phyloP scores from a whole-genome alignment of 345 rosid genomes.

The Euphorbia tirucalli region DNA sequence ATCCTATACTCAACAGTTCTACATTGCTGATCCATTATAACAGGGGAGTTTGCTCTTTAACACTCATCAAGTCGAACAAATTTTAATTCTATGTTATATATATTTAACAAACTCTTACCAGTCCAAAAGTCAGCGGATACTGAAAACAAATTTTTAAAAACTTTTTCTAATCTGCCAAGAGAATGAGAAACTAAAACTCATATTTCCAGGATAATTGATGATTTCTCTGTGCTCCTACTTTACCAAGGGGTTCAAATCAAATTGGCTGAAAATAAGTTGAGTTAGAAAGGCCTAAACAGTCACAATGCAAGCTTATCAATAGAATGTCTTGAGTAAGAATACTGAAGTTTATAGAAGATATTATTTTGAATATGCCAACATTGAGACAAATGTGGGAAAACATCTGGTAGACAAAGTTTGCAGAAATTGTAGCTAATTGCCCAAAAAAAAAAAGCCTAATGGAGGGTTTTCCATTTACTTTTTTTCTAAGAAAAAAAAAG shows the following conservation, averaged over 20 bases:
- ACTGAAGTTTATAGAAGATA: background rate
- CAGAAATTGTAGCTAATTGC: background rate
- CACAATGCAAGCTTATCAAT: background rate
- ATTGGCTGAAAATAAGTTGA: background rate
- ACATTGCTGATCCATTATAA: too few relatives aligned
- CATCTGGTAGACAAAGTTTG: background rate
- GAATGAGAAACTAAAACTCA: background rate
- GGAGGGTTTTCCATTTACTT: background rate
- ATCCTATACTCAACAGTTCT: background rate
- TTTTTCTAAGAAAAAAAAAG: background rate
- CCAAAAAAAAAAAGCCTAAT: background rate
- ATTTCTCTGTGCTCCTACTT: background rate
- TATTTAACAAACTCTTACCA: background rate
- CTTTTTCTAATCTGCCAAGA: background rate
- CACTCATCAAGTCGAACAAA: too few relatives aligned
- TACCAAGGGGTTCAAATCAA: background rate
- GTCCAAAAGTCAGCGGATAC: background rate
- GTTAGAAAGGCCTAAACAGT: background rate
- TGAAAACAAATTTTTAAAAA: background rate
- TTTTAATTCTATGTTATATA: too few relatives aligned
- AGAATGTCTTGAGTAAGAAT: background rate
- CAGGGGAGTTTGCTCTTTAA: too few relatives aligned
- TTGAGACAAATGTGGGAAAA: background rate
- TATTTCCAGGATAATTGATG: background rate
- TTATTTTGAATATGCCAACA: background rate